Evolutionary conservation across 2,329 filamentous ascomycete genomes (phyloP), one percentile per base, ranked within the genome.

Genomic region (Fusarium metavorans): DNA sequence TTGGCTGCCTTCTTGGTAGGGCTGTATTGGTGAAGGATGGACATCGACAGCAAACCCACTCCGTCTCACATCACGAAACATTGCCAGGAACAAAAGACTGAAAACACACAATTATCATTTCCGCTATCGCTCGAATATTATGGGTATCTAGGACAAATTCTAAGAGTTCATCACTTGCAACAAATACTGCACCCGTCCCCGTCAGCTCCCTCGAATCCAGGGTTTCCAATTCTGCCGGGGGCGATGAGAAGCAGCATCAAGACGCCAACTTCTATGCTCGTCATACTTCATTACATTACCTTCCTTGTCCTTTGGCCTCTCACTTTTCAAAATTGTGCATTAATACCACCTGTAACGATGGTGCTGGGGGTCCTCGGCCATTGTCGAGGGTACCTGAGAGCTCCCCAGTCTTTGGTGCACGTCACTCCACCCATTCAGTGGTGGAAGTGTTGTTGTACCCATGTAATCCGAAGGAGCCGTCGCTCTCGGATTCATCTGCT

Each of bases 141-240:
- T 58, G 67, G 72, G 68, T 75, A 73, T 71, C 66, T 70, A 56
- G 25, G 60, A 41, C 57, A 58, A 59, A 59, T 64, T 37, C 14
- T 57, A 50, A 50, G 39, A 69, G 48, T 52, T 54, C 59, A 63
- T 64, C 30, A 52, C 64, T 62, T 41, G 45, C 23, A 63, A 63
- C 64, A 67, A 43, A 50, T 18, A 48, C n/a, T 39, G 45, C 30
- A 45, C 37, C 57, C 45, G 37, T 57, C 25, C 25, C 32, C 6
- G 11, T 13, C 39, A 41, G 32, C 23, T 34, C 11, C 23, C 41
- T 48, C 25, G 20, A 52, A 59, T 25, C 11, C 32, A 37, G 27
- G 9, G 27, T 32, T 48, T 39, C 39, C 65, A 45, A 48, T 27
- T 13, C 27, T 59, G 52, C 20, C 16, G 32, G 20, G 52, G 23